Conservation (phyloP, 1,139 yeast genomes). For the Scheffersomyces illinoinensis region DNA sequence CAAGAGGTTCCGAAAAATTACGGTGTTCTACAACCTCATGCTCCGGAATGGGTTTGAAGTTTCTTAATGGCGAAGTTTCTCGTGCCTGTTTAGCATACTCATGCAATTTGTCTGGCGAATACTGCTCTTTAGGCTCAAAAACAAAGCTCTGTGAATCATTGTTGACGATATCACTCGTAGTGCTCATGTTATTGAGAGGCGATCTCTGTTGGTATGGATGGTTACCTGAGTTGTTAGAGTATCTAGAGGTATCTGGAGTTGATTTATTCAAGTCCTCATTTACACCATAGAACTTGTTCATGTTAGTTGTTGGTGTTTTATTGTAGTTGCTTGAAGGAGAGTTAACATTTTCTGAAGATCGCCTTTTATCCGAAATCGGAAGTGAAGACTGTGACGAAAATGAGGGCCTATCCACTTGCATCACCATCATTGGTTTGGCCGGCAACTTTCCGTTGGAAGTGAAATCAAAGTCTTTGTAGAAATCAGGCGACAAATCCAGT, state of each 20-base stretch:
- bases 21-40: constrained; percentile 7
- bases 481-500: constrained; percentile 11
- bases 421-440: constrained; percentile 42
- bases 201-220: constrained; percentile 20
- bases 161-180: constrained; percentile 2
- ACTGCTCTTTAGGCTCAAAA: constrained; percentile 17
- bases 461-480: constrained; percentile 41
- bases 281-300: background rate
- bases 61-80: constrained; percentile 24
- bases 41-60: constrained; percentile 14
- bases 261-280: background rate
- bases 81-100: constrained; percentile 20
- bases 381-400: background rate
- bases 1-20: constrained; percentile 26
- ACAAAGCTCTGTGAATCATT: constrained; percentile 37
- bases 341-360: constrained; percentile 1
- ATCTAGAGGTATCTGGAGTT: background rate
- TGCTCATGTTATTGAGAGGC: constrained; percentile 5
- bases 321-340: background rate
- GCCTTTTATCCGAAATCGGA: background rate
- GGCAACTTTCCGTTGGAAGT: constrained; percentile 48
- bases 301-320: background rate
- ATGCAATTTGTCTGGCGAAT: constrained; percentile 20
- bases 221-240: background rate
- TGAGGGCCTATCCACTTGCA: constrained; percentile 26